Conservation (phyloP, 23 red algal genomes). For the Rhodosorus marinus region DNA sequence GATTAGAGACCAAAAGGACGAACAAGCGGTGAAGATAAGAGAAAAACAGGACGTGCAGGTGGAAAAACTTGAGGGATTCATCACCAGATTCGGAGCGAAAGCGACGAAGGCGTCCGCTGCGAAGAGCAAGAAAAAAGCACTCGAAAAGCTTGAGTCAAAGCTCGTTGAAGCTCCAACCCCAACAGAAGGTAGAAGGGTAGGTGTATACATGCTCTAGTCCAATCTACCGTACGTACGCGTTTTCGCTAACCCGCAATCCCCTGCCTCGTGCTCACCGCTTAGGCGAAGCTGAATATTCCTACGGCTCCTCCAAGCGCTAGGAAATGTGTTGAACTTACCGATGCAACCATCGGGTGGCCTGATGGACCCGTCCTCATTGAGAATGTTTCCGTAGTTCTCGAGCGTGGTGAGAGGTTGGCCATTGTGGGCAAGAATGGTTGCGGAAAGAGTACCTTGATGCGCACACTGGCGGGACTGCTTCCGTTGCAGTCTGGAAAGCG, state of each 20-base stretch:
- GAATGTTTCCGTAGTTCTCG: conserved; percentile 1
- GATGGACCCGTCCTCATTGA: conserved; percentile 3
- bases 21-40: not conserved
- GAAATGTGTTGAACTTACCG: not conserved
- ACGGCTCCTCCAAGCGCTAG: not conserved
- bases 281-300: no score
- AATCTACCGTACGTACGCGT: no score
- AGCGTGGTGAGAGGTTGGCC: conserved; percentile 1
- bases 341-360: conserved; percentile 1
- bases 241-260: no score
- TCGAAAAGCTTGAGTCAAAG: not conserved
- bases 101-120: conserved; percentile 7
- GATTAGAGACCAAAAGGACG: not conserved
- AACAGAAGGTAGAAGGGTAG: not conserved
- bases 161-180: not conserved
- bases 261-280: no score
- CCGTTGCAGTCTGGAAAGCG: not conserved
- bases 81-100: conserved; percentile 7
- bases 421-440: not conserved
- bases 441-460: conserved; percentile 5
- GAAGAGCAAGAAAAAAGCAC: conserved; percentile 11
- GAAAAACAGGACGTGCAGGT: not conserved
- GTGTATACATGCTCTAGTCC: not conserved
- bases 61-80: not conserved
- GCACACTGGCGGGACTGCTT: conserved; percentile 1